Percentiles rank a stretch among this genome's conserved stretches.
These are phyloP conservation scores for Coemansia sp. DNA, from an alignment of 371 early-diverging fungal genomes.

Conservation along the genomic window DNA sequence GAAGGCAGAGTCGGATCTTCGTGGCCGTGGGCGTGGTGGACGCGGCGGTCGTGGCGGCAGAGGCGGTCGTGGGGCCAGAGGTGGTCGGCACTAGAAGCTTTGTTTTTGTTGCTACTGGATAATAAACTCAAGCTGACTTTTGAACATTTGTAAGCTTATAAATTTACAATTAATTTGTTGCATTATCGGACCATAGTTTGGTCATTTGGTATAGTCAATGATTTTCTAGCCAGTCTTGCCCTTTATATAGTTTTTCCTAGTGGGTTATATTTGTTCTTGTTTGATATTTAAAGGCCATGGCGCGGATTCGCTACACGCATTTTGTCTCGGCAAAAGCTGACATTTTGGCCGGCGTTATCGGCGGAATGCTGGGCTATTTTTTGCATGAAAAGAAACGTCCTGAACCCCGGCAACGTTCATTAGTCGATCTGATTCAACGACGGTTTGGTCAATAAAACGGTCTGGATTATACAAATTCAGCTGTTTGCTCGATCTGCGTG, in stretches of 20 bases:
- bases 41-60: constrained; percentile 18
- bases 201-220: background rate
- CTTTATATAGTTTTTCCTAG: background rate
- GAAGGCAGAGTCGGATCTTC: constrained; percentile 24
- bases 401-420: constrained; percentile 16
- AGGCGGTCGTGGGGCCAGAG: constrained; percentile 9
- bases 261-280: background rate
- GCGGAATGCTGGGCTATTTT: constrained; percentile 41
- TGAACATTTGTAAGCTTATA: too few relatives aligned
- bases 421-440: constrained; percentile 29
- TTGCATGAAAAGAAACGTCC: constrained; percentile 41
- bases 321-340: constrained; percentile 41
- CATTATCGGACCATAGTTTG: background rate
- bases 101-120: too few relatives aligned
- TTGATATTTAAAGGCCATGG: background rate
- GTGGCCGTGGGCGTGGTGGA: constrained; percentile 59
- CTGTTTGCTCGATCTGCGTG: too few relatives aligned
- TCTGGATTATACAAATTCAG: background rate
- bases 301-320: constrained; percentile 35
- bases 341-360: constrained; percentile 29
- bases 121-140: too few relatives aligned
- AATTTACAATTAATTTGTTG: too few relatives aligned
- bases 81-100: constrained; percentile 5
- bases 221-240: background rate
- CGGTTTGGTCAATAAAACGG: background rate